Evolutionary conservation across 371 early-diverging fungal genomes (phyloP).

Genomic region (Syncephalastrum monosporum): DNA sequence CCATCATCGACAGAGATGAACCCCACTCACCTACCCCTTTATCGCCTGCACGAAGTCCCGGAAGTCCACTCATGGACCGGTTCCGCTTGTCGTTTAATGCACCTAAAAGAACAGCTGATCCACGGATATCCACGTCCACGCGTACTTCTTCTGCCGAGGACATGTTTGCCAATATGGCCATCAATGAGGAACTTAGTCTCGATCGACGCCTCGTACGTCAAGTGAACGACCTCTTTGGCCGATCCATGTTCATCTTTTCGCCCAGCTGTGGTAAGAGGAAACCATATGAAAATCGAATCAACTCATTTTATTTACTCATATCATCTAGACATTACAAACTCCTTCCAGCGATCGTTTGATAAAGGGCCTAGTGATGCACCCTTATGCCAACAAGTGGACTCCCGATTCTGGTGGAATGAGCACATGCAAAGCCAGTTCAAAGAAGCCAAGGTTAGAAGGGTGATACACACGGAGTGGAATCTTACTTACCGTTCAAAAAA

Average conservation of each 20-base stretch:
- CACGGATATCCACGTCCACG: slow-evolving; percentile 12
- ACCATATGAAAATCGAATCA: too few species aligned
- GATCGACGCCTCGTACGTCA: slow-evolving; percentile 65
- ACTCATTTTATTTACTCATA: too few species aligned
- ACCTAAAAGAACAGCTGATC: slow-evolving; percentile 15
- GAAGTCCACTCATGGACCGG: slow-evolving; percentile 26
- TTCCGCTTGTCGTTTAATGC: slow-evolving; percentile 20
- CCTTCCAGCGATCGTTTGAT: slow-evolving; percentile 34
- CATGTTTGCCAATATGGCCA: slow-evolving; percentile 16
- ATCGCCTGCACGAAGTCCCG: slow-evolving; percentile 19
- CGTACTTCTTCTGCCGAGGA: slow-evolving; percentile 14
- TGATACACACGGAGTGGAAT: slow-evolving; percentile 10
- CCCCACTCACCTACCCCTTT: slow-evolving; percentile 5
- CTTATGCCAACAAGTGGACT: slow-evolving; percentile 44
- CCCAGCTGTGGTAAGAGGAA: slow-evolving; percentile 50
- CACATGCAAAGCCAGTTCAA: slow-evolving; percentile 49
- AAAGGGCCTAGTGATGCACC: slow-evolving; percentile 13
- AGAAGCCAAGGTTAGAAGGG: slow-evolving; percentile 1
- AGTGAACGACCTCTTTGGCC: slow-evolving; percentile 59
- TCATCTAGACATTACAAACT: slow-evolving; percentile 41
- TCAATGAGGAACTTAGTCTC: slow-evolving; percentile 37
- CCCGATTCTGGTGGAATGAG: slow-evolving; percentile 72
- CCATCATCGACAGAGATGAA: neutral
- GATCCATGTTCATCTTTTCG: slow-evolving; percentile 66
- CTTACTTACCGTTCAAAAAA: slow-evolving; percentile 21